A percentile compares a stretch with the other conserved stretches of the same genome.
phyloP scores from a whole-genome alignment of 2,329 filamentous ascomycete species.

The Stenocarpella maydis region DNA sequence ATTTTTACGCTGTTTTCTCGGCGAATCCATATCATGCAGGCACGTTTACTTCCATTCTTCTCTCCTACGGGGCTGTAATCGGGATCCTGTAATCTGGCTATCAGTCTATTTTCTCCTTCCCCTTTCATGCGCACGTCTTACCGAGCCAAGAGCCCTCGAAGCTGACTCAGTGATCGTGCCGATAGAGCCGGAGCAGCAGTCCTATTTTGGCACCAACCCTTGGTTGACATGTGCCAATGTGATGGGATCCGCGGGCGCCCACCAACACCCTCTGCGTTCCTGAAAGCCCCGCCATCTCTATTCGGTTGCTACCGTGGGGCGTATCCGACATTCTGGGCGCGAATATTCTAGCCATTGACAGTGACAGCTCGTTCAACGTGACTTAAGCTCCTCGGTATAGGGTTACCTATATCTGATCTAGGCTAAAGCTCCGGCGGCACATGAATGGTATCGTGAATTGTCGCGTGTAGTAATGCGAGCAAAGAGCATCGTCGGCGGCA shows the following conservation, averaged over 20 bases:
- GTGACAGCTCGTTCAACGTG: background rate
- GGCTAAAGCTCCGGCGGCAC: background rate
- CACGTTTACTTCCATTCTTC: too few species aligned
- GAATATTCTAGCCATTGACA: background rate
- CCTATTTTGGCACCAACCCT: background rate
- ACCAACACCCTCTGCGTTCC: background rate
- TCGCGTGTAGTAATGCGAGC: background rate
- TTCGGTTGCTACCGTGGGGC: background rate
- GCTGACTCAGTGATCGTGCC: slow-evolving; percentile 10
- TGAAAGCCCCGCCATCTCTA: background rate
- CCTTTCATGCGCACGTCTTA: background rate
- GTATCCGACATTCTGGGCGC: background rate
- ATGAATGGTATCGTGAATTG: background rate
- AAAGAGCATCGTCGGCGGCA: background rate
- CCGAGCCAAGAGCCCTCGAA: background rate
- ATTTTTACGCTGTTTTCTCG: background rate
- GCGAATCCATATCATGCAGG: background rate
- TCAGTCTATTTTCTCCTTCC: background rate
- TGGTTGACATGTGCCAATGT: background rate
- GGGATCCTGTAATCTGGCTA: background rate
- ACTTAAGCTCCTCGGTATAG: background rate
- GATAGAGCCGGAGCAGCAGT: slow-evolving; percentile 20
- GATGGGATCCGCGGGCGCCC: slow-evolving; percentile 15
- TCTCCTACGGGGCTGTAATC: background rate
- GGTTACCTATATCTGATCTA: slow-evolving; percentile 7